These are phyloP conservation scores for Fusarium domesticum DNA, from an alignment of 2,329 filamentous ascomycete species.

Conservation along the genomic window DNA sequence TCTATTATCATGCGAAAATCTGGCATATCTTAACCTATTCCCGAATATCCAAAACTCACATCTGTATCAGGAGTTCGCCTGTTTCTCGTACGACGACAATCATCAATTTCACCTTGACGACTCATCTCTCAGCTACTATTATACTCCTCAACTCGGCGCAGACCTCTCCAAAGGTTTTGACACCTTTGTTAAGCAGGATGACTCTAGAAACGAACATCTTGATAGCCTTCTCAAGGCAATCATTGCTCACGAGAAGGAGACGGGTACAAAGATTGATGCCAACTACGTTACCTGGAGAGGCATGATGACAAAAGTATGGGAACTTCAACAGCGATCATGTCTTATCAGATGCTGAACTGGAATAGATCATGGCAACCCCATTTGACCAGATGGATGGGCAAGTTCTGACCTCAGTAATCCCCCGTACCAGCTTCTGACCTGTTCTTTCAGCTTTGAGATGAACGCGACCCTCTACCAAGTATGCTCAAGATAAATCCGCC, in stretches of 20 bases:
- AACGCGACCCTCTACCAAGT: slow-evolving; percentile 91
- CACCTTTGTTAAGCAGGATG: slow-evolving; percentile 78
- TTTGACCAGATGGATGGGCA: slow-evolving; percentile 81
- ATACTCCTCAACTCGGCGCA: slow-evolving; percentile 66
- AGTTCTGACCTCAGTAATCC: slow-evolving; percentile 11
- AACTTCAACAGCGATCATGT: neutral
- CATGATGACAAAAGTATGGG: slow-evolving; percentile 90
- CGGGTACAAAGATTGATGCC: slow-evolving; percentile 65
- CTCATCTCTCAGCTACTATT: slow-evolving; percentile 83
- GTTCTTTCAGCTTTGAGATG: slow-evolving; percentile 78
- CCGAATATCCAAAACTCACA: too few species aligned
- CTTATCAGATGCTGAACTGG: slow-evolving; percentile 6
- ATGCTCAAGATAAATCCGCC: slow-evolving; percentile 38
- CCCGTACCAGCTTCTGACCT: slow-evolving; percentile 4
- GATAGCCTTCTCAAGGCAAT: slow-evolving; percentile 79
- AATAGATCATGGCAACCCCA: slow-evolving; percentile 79
- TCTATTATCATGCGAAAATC: too few species aligned
- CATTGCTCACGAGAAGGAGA: slow-evolving; percentile 66
- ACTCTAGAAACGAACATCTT: slow-evolving; percentile 80
- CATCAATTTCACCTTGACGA: slow-evolving; percentile 74
- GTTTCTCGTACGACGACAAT: slow-evolving; percentile 87
- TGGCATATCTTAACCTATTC: too few species aligned
- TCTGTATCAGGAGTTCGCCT: slow-evolving; percentile 71
- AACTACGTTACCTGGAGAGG: slow-evolving; percentile 91
- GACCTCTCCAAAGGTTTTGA: slow-evolving; percentile 81